Evolutionary conservation across 495 filamentous ascomycete species (phyloP), one percentile per base, ranked within the genome.

Genomic region (Chlorociboria aeruginascens): DNA sequence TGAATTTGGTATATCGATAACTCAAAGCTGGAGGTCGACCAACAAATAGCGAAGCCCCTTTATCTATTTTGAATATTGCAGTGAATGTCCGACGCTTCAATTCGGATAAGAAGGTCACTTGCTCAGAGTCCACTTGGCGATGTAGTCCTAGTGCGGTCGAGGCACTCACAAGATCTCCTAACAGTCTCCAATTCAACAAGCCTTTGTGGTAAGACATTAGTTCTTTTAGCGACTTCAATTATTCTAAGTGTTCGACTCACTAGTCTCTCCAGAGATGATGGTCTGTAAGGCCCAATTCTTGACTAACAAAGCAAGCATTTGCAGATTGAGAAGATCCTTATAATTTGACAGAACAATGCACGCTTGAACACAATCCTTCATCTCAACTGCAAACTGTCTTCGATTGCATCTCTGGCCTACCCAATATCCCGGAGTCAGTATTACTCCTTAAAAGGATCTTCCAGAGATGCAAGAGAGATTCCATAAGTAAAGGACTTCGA

Each of bases 321-420:
- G 47, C 7, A 48, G 12, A 40, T 60, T 60, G 16, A 57, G 51
- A 6, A 55, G 40, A 43, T 60, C 57, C 47, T 45, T 48, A 40
- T 54, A 57, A 43, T 57, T 56, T 29, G 40, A 48, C 47, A 60
- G 29, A 1, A 46, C 54, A 10, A 60, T 37, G 39, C 57, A 60
- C 13, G 52, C 48, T 32, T 57, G 51, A 0, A 55, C 48, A 32
- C 57, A 56, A 48, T 56, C 53, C 35, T 60, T 56, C 45, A 60
- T 49, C 42, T 54, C 51, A 7, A 54, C 39, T 0, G 49, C 45
- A 37, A 57, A 54, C 7, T 36, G 11, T 25, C 46, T 49, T 25
- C 57, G n/a, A 43, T 46, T 45, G 25, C 43, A 32, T 12, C 55
- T 50, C 3, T 46, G 31, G 4, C 51, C 51, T 36, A 25, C 20